A percentile compares a stretch with the other conserved stretches of the same genome.
phyloP scores from a whole-genome alignment of 176 grass and related monocot species.

The Triticum timopheevii region DNA sequence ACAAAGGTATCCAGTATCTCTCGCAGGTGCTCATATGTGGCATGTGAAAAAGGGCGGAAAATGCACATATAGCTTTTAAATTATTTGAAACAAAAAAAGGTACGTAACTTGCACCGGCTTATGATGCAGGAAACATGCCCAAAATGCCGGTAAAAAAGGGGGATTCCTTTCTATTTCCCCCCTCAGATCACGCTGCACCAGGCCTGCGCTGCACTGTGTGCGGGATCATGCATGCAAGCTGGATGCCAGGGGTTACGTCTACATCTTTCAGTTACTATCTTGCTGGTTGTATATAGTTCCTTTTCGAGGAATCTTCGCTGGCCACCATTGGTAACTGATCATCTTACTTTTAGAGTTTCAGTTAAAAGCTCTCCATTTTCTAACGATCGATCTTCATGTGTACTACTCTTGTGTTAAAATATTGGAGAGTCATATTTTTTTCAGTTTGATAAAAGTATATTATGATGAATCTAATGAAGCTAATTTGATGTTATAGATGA shows the following conservation, averaged over 20 bases:
- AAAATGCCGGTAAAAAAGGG: slow-evolving; percentile 4
- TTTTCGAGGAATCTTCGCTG: background rate
- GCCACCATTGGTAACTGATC: background rate
- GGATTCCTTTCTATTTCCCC: background rate
- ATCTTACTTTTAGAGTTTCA: background rate
- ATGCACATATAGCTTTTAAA: background rate
- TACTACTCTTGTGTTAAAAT: background rate
- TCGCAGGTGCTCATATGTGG: no score
- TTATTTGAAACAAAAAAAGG: background rate
- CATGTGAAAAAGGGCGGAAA: background rate
- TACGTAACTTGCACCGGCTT: background rate
- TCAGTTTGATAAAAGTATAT: background rate
- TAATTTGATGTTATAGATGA: background rate
- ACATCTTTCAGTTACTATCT: background rate
- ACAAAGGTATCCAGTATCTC: no score
- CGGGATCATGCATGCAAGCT: background rate
- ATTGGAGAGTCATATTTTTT: no score
- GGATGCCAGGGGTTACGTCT: background rate
- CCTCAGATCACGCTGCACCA: background rate
- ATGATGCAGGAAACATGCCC: slow-evolving; percentile 26
- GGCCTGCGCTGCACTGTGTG: background rate
- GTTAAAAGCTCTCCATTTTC: background rate
- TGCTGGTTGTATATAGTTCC: background rate
- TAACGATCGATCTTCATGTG: background rate
- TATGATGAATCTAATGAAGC: background rate